These are phyloP conservation scores for Mycena galopus DNA, from an alignment of 768 basidiomycete genomes.

Conservation along the genomic window DNA sequence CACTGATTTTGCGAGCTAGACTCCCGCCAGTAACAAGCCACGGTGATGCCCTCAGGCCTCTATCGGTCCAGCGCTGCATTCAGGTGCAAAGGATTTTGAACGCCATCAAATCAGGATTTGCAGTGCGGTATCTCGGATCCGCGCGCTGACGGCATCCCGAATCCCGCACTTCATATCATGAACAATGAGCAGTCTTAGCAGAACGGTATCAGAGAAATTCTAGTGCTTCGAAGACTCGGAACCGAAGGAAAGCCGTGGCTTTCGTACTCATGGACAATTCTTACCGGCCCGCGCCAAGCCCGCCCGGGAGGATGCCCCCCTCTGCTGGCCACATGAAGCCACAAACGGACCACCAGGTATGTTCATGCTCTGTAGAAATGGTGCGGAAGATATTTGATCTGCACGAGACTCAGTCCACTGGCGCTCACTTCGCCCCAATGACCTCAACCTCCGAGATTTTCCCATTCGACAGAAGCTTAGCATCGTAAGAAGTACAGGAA, in stretches of 20 bases:
- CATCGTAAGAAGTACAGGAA: slow-evolving; percentile 2
- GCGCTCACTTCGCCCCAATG: not conserved
- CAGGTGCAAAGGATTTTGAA: no score
- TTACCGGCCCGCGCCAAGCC: not conserved
- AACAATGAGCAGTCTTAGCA: no score
- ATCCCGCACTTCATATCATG: no score
- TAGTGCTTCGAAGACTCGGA: not conserved
- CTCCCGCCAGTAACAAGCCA: no score
- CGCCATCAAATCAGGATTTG: no score
- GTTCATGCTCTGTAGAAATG: not conserved
- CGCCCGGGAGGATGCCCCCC: not conserved
- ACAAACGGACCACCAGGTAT: not conserved
- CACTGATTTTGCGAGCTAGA: no score
- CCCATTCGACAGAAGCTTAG: slow-evolving; percentile 6
- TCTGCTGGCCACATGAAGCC: not conserved
- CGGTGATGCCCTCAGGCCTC: no score
- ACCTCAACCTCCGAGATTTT: slow-evolving; percentile 24
- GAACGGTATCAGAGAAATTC: no score
- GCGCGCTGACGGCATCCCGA: no score
- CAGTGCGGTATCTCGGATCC: no score
- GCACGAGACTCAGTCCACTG: slow-evolving; percentile 1
- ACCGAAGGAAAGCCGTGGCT: not conserved
- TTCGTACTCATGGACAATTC: not conserved
- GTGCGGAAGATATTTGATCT: not conserved
- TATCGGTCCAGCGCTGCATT: no score